Evolutionary conservation across 1,284 basidiomycete genomes (phyloP).

Genomic region (Pyrrhoderma lamaoense): DNA sequence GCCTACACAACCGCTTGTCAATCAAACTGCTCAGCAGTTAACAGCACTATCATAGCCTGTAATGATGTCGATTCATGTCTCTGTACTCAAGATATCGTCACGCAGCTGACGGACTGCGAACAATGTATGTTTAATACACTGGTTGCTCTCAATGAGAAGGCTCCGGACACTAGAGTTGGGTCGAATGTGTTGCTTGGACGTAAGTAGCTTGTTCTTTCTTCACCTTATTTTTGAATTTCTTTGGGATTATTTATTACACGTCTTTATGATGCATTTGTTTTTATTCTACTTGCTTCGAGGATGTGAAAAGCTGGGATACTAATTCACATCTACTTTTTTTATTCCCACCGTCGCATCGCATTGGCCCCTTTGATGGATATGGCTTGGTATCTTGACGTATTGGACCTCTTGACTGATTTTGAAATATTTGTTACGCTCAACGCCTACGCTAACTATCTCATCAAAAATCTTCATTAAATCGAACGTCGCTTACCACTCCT

Average conservation of each 20-base stretch:
- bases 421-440: too few relatives aligned
- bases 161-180: constrained; percentile 47
- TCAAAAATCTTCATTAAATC: too few relatives aligned
- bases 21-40: constrained; percentile 32
- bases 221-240: background rate
- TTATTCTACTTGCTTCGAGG: background rate
- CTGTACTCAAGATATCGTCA: constrained; percentile 38
- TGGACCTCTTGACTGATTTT: too few relatives aligned
- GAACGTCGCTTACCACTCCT: too few relatives aligned
- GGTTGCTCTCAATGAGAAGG: constrained; percentile 40
- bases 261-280: background rate
- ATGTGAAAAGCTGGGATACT: too few relatives aligned
- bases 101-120: constrained; percentile 42
- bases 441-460: too few relatives aligned
- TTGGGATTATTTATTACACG: background rate
- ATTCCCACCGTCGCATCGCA: too few relatives aligned
- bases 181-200: constrained; percentile 46
- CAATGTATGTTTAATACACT: constrained; percentile 56
- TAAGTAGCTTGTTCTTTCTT: constrained; percentile 25
- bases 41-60: constrained; percentile 30
- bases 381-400: too few relatives aligned
- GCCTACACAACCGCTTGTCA: constrained; percentile 34
- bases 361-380: too few relatives aligned
- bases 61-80: constrained; percentile 37
- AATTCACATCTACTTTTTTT: too few relatives aligned